phyloP scores from a whole-genome alignment of 495 filamentous ascomycete species.

The Hypoxylon fragiforme region DNA sequence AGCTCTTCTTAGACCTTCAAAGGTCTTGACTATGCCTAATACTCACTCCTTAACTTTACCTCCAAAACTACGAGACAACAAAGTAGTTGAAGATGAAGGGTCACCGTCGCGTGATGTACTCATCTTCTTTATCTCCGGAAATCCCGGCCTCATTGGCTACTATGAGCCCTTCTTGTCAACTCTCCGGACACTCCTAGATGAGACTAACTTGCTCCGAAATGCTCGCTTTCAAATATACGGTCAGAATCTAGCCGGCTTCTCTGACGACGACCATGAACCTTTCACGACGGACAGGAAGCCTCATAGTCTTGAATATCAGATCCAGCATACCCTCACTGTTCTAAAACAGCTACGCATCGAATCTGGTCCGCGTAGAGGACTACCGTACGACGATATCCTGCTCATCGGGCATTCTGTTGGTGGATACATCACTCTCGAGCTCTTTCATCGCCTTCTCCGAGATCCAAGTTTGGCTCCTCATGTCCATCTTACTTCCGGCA shows the following conservation, averaged over 20 bases:
- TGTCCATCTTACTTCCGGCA: slow-evolving; percentile 50
- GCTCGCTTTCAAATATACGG: slow-evolving; percentile 63
- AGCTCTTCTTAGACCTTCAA: too few relatives aligned
- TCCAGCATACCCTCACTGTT: slow-evolving; percentile 45
- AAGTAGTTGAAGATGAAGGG: slow-evolving; percentile 1
- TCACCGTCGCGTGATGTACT: slow-evolving; percentile 35
- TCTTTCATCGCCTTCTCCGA: slow-evolving; percentile 59
- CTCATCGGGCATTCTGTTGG: slow-evolving; percentile 86
- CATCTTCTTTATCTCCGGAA: slow-evolving; percentile 76
- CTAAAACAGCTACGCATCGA: slow-evolving; percentile 22
- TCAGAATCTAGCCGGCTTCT: slow-evolving; percentile 74
- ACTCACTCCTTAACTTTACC: slow-evolving; percentile 29
- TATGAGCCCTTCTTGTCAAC: slow-evolving; percentile 69
- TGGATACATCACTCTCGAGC: slow-evolving; percentile 74
- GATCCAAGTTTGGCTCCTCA: slow-evolving; percentile 8
- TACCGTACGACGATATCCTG: slow-evolving; percentile 59
- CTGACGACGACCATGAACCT: slow-evolving; percentile 48
- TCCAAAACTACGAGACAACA: slow-evolving; percentile 7
- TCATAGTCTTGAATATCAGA: slow-evolving; percentile 65
- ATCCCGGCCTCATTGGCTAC: slow-evolving; percentile 83
- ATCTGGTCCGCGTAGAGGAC: slow-evolving; percentile 15
- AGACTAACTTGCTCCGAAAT: slow-evolving; percentile 17
- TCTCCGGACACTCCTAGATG: slow-evolving; percentile 43
- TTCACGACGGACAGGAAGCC: slow-evolving; percentile 45
- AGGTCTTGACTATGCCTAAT: too few relatives aligned